Conservation (phyloP, 1,284 basidiomycete genomes). For the Golubevia pallescens region DNA sequence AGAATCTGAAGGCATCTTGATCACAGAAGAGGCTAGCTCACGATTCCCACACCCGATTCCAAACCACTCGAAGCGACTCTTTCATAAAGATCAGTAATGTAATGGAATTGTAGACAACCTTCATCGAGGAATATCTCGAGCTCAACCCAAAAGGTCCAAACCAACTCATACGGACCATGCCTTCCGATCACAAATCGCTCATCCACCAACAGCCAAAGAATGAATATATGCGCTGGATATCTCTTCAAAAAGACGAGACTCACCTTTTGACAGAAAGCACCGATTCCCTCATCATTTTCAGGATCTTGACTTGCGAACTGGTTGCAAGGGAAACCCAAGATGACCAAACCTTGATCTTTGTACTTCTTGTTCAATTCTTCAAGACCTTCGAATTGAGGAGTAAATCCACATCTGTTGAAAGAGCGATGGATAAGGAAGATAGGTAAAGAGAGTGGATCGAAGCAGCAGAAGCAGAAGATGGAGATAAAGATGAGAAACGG, state of each 20-base stretch:
- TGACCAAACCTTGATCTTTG: conserved; percentile 75
- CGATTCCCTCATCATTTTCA: conserved; percentile 41
- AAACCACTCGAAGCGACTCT: no score
- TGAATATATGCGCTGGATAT: no score
- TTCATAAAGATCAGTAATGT: no score
- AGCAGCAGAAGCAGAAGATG: neutral
- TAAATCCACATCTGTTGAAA: conserved; percentile 71
- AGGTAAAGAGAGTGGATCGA: neutral
- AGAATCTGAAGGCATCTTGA: no score
- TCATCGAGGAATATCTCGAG: no score
- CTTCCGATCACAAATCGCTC: no score
- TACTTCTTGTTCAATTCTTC: conserved; percentile 84
- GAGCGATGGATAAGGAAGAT: neutral
- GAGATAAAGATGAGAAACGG: conserved; percentile 1
- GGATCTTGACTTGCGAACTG: conserved; percentile 71
- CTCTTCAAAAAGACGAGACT: conserved; percentile 15
- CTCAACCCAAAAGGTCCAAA: no score
- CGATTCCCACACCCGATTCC: no score
- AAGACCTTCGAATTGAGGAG: conserved; percentile 80
- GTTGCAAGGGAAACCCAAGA: conserved; percentile 90
- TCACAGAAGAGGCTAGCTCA: no score
- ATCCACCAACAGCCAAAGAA: no score
- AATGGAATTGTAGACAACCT: no score
- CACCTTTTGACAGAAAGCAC: conserved; percentile 38
- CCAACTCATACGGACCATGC: no score